These are phyloP conservation scores for Candida smagusa DNA, from an alignment of 1,139 yeast genomes.

Conservation along the genomic window DNA sequence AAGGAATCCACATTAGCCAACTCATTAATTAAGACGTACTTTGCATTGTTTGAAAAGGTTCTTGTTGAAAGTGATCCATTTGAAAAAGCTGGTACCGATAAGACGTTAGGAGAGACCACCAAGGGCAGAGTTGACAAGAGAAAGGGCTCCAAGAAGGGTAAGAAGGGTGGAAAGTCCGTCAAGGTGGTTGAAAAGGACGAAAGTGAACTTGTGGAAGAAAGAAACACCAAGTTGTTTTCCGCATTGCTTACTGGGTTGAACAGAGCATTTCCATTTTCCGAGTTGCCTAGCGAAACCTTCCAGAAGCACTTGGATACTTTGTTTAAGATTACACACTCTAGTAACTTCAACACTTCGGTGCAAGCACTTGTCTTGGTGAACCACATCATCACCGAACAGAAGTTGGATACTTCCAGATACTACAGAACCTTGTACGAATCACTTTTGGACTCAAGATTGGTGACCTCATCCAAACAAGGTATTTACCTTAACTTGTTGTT, in stretches of 20 bases:
- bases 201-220: constrained; percentile 75
- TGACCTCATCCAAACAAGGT: constrained; percentile 82
- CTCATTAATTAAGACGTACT: constrained; percentile 75
- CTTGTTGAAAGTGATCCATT: constrained; percentile 61
- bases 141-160: constrained; percentile 48
- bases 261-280: constrained; percentile 92
- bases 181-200: constrained; percentile 64
- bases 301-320: constrained; percentile 78
- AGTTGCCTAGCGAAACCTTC: constrained; percentile 69
- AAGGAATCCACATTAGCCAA: constrained; percentile 79
- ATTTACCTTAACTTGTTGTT: constrained; percentile 81
- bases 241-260: constrained; percentile 93
- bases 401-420: constrained; percentile 66
- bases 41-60: constrained; percentile 80
- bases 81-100: constrained; percentile 38
- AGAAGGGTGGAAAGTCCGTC: constrained; percentile 80
- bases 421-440: constrained; percentile 90
- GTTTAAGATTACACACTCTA: constrained; percentile 87
- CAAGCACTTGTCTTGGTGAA: constrained; percentile 86
- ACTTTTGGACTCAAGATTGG: constrained; percentile 78
- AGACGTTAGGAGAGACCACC: constrained; percentile 37
- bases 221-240: constrained; percentile 78
- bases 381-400: constrained; percentile 64
- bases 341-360: constrained; percentile 90
- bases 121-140: constrained; percentile 54